Percentiles rank a stretch among this genome's conserved stretches.
Evolutionary conservation across 164 flowering plant species (phyloP).

Genomic region (Umbilicus rupestris): DNA sequence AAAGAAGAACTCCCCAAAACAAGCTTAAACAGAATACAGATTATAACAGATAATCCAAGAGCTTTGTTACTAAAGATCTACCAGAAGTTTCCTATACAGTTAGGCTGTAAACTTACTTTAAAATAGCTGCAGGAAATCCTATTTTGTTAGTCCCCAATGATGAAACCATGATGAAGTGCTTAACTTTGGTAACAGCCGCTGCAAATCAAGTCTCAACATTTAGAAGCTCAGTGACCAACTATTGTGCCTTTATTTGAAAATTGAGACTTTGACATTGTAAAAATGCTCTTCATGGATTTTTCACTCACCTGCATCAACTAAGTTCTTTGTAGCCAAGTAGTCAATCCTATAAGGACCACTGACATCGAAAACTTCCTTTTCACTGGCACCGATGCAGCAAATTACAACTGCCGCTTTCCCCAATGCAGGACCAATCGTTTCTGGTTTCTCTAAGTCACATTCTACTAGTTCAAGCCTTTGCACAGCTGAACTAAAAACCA

Average conservation of each 20-base stretch:
- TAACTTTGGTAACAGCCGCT: constrained; percentile 52
- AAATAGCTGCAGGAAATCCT: constrained; percentile 90
- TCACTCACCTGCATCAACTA: constrained; percentile 78
- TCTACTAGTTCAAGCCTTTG: constrained; percentile 92
- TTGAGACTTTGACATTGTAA: not conserved
- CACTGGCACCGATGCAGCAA: constrained; percentile 98
- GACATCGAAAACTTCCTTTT: constrained; percentile 83
- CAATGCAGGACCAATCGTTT: constrained; percentile 53
- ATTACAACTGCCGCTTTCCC: constrained; percentile 72
- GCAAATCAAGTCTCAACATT: constrained; percentile 24
- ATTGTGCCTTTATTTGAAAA: not conserved
- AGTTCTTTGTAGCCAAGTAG: constrained; percentile 74
- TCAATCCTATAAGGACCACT: constrained; percentile 94
- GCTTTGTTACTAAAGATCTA: not conserved
- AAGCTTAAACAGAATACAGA: constrained; percentile 37
- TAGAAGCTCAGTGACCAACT: not conserved
- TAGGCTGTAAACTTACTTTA: constrained; percentile 52
- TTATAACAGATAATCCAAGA: not conserved
- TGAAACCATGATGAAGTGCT: constrained; percentile 77
- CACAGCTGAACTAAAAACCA: constrained; percentile 92
- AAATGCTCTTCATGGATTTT: not conserved
- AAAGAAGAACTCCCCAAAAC: constrained; percentile 94
- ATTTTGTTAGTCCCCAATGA: constrained; percentile 92
- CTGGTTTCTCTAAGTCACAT: constrained; percentile 78
- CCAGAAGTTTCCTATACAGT: not conserved